Percentiles rank a stretch among this genome's conserved stretches.
phyloP scores from a whole-genome alignment of 805 yeast species.

The Jamesozyma jinghongensis region DNA sequence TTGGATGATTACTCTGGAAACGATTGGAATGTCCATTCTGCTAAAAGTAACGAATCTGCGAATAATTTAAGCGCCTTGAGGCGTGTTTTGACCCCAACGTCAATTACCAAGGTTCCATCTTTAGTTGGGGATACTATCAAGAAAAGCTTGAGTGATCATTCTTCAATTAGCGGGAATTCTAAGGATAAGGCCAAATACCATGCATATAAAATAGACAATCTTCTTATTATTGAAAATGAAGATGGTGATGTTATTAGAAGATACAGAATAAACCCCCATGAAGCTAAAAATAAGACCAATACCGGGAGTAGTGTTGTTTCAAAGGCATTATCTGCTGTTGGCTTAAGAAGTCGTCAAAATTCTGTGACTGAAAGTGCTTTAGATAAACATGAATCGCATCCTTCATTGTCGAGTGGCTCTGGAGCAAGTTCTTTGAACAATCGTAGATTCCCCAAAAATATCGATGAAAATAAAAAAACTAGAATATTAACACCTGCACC shows the following conservation, averaged over 20 bases:
- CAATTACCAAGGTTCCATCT: constrained; percentile 14
- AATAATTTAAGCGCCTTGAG: constrained; percentile 27
- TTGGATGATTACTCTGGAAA: background rate
- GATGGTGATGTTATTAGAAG: constrained; percentile 89
- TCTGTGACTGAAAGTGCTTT: too few species aligned
- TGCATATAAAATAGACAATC: constrained; percentile 75
- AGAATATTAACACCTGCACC: constrained; percentile 9
- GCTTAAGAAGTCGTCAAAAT: constrained; percentile 31
- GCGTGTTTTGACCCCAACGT: constrained; percentile 16
- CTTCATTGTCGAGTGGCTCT: background rate
- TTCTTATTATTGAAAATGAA: constrained; percentile 74
- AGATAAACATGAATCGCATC: too few species aligned
- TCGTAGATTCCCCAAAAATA: background rate
- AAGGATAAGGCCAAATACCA: constrained; percentile 28
- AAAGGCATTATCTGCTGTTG: constrained; percentile 48
- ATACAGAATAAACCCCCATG: constrained; percentile 60
- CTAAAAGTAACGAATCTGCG: constrained; percentile 19
- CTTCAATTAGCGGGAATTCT: background rate
- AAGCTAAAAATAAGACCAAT: constrained; percentile 2
- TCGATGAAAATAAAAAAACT: background rate
- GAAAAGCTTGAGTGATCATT: constrained; percentile 2
- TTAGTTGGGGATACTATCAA: constrained; percentile 9
- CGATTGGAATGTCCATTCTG: background rate
- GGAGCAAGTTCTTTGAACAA: background rate
- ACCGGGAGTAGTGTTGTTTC: constrained; percentile 33